Percentiles rank a stretch among this genome's conserved stretches.
Conservation (phyloP, 768 basidiomycete species). For the Psilocybe tampanensis region DNA sequence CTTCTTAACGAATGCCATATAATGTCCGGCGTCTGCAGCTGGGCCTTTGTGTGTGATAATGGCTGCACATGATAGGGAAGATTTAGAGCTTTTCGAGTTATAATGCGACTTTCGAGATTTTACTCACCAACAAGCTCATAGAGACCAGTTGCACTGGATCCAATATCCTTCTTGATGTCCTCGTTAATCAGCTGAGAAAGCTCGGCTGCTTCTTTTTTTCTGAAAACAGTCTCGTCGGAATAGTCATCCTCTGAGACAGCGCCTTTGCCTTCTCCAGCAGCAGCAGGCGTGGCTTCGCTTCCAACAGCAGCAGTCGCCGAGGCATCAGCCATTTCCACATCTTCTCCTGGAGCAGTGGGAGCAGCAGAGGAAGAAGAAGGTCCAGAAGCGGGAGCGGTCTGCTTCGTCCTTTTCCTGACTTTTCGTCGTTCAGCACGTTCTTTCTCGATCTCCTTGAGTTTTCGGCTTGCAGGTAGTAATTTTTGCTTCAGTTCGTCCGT, state of each 20-base stretch:
- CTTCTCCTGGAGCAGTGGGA: constrained; percentile 27
- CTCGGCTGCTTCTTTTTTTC: constrained; percentile 65
- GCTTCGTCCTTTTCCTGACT: constrained; percentile 76
- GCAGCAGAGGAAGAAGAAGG: constrained; percentile 21
- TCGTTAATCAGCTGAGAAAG: constrained; percentile 66
- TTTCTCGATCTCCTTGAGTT: constrained; percentile 79
- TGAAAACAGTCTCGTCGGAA: constrained; percentile 65
- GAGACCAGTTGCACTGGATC: constrained; percentile 75
- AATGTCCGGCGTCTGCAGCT: constrained; percentile 93
- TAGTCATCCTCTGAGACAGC: constrained; percentile 46
- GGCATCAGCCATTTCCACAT: constrained; percentile 53
- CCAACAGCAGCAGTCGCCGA: constrained; percentile 18
- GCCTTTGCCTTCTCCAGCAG: constrained; percentile 26
- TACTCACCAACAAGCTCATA: constrained; percentile 90
- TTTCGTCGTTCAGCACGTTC: constrained; percentile 84
- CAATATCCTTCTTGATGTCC: constrained; percentile 66
- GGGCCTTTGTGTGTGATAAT: constrained; percentile 98
- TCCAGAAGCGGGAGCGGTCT: constrained; percentile 26
- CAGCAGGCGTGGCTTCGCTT: background rate
- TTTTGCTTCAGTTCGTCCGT: constrained; percentile 79
- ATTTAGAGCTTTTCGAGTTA: no score
- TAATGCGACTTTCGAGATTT: no score
- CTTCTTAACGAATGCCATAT: constrained; percentile 90
- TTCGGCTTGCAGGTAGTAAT: constrained; percentile 68
- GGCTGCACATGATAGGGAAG: constrained; percentile 41